These are phyloP conservation scores for Benincasa hispida DNA, from an alignment of 306 rosid genomes.

Conservation along the genomic window DNA sequence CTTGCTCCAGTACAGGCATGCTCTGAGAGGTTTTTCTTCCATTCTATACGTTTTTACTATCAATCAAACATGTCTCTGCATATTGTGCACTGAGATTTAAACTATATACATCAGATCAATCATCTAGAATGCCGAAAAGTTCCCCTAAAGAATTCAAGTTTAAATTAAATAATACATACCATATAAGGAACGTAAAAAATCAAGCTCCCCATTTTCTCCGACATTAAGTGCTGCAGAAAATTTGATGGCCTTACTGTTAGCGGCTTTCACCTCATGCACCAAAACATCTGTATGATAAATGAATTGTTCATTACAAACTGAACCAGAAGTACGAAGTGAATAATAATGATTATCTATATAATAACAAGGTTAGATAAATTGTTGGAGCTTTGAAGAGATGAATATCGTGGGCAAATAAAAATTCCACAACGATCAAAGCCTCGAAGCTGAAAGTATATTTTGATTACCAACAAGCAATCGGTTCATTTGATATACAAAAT, in stretches of 20 bases:
- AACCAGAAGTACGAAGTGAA: background rate
- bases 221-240: slow-evolving; percentile 18
- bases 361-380: background rate
- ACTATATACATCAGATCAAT: background rate
- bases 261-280: slow-evolving; percentile 15
- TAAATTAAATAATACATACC: slow-evolving; percentile 9
- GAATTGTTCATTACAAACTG: background rate
- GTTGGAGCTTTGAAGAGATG: background rate
- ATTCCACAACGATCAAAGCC: background rate
- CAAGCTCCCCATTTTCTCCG: slow-evolving; percentile 28
- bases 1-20: background rate
- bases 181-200: slow-evolving; percentile 11
- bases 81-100: background rate
- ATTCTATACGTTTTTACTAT: background rate
- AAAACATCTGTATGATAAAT: slow-evolving; percentile 24
- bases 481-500: background rate
- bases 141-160: background rate
- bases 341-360: background rate
- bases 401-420: background rate
- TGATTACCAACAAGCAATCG: background rate
- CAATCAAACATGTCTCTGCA: background rate
- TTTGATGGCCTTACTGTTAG: slow-evolving; percentile 15
- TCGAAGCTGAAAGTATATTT: background rate
- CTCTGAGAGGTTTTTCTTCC: background rate
- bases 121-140: background rate